Evolutionary conservation across 164 flowering plant species (phyloP).

Genomic region (Paratinospora sagittata): DNA sequence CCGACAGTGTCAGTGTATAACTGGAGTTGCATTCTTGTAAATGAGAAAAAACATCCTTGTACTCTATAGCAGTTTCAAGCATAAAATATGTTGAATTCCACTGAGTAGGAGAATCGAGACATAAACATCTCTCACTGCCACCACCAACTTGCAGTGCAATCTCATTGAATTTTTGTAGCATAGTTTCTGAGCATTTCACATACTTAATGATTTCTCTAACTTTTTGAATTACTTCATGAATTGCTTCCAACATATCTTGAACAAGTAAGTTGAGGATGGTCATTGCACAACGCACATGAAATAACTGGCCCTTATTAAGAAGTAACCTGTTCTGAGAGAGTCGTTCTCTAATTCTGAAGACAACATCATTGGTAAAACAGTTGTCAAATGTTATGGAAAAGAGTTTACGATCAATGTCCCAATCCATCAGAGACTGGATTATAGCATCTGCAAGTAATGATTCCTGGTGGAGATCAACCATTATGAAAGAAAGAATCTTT

Average conservation of each 20-base stretch:
- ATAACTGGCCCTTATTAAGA: constrained; percentile 40
- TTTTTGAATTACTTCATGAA: constrained; percentile 39
- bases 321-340: constrained; percentile 45
- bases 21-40: constrained; percentile 40
- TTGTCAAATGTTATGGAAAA: constrained; percentile 58
- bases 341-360: constrained; percentile 42
- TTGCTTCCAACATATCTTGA: constrained; percentile 48
- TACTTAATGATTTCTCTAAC: constrained; percentile 49
- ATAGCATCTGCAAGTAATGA: constrained; percentile 54
- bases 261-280: constrained; percentile 44
- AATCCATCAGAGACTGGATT: constrained; percentile 46
- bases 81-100: constrained; percentile 62
- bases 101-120: constrained; percentile 41
- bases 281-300: constrained; percentile 52
- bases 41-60: constrained; percentile 41
- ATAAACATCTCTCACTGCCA: constrained; percentile 29
- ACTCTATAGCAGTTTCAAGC: constrained; percentile 54
- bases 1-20: constrained; percentile 34
- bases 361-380: constrained; percentile 37
- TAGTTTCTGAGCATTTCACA: constrained; percentile 47
- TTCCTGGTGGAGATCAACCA: constrained; percentile 48
- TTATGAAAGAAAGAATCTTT: constrained; percentile 54
- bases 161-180: constrained; percentile 46
- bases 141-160: constrained; percentile 41
- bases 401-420: constrained; percentile 68